Conservation (phyloP, 164 flowering plant species). For the Kalanchoe fedtschenkoi region DNA sequence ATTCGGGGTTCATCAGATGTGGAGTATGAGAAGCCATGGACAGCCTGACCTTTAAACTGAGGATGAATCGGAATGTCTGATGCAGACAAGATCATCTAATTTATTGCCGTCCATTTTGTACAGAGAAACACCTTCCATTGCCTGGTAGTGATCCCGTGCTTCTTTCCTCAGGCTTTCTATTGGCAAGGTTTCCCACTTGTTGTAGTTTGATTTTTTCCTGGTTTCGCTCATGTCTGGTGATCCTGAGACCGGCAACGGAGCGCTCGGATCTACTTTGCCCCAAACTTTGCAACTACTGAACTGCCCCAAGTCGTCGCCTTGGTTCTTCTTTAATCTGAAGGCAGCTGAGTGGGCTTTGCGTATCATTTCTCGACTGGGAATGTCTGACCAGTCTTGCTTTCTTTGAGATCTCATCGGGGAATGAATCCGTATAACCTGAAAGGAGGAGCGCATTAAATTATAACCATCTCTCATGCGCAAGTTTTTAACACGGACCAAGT, state of each 20-base stretch:
- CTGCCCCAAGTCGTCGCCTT: constrained; percentile 43
- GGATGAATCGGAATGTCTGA: constrained; percentile 66
- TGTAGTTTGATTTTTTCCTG: constrained; percentile 73
- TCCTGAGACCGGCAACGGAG: constrained; percentile 52
- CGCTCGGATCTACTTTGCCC: constrained; percentile 45
- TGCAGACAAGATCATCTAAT: constrained; percentile 93
- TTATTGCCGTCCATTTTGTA: constrained; percentile 98
- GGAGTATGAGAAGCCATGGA: too few species aligned
- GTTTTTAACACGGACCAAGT: too few species aligned
- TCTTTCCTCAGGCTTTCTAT: constrained; percentile 62
- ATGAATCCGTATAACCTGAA: constrained; percentile 94
- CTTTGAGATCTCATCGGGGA: constrained; percentile 88
- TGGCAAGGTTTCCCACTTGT: constrained; percentile 83
- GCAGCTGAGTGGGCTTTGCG: constrained; percentile 77
- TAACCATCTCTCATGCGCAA: too few species aligned
- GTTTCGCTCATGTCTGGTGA: constrained; percentile 78
- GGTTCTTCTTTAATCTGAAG: constrained; percentile 48
- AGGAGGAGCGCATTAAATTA: too few species aligned
- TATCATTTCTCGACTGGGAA: constrained; percentile 72
- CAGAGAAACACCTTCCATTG: constrained; percentile 72
- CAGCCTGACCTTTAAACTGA: too few species aligned
- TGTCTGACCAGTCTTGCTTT: constrained; percentile 83
- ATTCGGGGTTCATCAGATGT: too few species aligned
- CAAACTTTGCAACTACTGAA: constrained; percentile 91
- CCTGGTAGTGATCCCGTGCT: constrained; percentile 55